Evolutionary conservation across 1,284 basidiomycete species (phyloP).

Genomic region (Porogramme epimiltina): DNA sequence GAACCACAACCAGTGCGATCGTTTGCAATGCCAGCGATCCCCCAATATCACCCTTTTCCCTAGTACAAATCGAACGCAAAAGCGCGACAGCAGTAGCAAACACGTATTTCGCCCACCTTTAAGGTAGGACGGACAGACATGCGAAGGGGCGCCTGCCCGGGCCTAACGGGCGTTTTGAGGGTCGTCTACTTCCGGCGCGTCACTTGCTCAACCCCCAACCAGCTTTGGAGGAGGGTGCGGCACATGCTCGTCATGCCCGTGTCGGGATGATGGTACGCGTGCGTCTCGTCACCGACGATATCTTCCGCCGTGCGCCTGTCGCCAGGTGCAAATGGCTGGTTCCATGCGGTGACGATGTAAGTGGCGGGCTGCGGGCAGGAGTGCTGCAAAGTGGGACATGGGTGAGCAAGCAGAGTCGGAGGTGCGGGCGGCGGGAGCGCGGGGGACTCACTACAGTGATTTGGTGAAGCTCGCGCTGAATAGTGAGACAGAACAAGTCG

Average conservation of each 20-base stretch:
- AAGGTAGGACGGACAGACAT: no score
- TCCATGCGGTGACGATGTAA: conserved; percentile 56
- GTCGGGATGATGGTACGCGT: conserved; percentile 38
- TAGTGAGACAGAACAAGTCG: conserved; percentile 62
- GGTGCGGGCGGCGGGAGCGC: conserved; percentile 19
- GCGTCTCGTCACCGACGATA: conserved; percentile 40
- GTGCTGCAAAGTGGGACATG: conserved; percentile 41
- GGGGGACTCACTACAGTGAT: conserved; percentile 67
- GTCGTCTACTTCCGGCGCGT: conserved; percentile 26
- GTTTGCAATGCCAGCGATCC: no score
- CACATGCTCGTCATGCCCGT: conserved; percentile 52
- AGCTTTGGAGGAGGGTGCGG: conserved; percentile 54
- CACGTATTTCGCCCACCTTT: no score
- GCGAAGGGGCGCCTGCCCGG: no score
- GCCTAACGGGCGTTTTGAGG: no score
- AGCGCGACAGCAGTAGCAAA: conserved; percentile 1
- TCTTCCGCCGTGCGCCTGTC: conserved; percentile 60
- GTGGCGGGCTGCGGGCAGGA: conserved; percentile 48
- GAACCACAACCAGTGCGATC: no score
- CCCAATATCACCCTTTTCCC: not conserved
- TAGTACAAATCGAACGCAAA: conserved; percentile 4
- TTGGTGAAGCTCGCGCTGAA: conserved; percentile 67
- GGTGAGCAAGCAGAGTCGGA: not conserved
- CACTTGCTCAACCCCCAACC: conserved; percentile 50
- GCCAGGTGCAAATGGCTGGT: conserved; percentile 68